Evolutionary conservation across 1,284 basidiomycete species (phyloP).

Genomic region (Sphaerobolus stellatus): DNA sequence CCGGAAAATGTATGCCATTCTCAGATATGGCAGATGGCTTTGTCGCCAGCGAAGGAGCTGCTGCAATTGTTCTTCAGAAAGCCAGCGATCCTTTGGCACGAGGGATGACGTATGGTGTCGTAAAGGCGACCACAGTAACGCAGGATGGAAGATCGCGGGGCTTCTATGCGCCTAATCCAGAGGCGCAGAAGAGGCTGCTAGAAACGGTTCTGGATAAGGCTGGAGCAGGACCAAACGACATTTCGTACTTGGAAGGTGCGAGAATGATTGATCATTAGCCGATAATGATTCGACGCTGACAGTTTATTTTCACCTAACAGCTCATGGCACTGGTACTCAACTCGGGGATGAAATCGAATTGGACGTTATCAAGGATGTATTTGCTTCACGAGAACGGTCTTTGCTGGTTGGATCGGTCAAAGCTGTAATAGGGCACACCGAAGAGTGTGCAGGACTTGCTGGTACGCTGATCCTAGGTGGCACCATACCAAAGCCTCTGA

Average conservation of each 20-base stretch:
- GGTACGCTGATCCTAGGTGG: slow-evolving; percentile 6
- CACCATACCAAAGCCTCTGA: neutral
- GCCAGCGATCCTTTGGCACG: neutral
- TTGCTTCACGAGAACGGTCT: slow-evolving; percentile 2
- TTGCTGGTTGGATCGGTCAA: slow-evolving; percentile 16
- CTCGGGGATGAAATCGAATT: slow-evolving; percentile 17
- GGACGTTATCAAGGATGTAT: slow-evolving; percentile 11
- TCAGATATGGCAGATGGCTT: slow-evolving; percentile 19
- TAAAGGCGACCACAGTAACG: slow-evolving; percentile 13
- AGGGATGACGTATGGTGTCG: slow-evolving; percentile 1
- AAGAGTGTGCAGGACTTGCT: slow-evolving; percentile 20
- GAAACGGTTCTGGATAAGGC: slow-evolving; percentile 13
- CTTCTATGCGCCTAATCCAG: slow-evolving; percentile 20
- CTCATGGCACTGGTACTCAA: slow-evolving; percentile 16
- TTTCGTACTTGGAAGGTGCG: slow-evolving; percentile 12
- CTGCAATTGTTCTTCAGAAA: slow-evolving; percentile 19
- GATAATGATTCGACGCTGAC: neutral
- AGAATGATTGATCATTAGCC: no score
- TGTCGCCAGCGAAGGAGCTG: slow-evolving; percentile 19
- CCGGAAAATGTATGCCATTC: slow-evolving; percentile 18
- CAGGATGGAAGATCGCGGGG: slow-evolving; percentile 19
- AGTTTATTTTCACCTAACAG: neutral
- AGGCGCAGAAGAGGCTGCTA: slow-evolving; percentile 15
- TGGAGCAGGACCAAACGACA: neutral
- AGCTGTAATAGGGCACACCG: slow-evolving; percentile 19